These are phyloP conservation scores for Hemisphaericaspora xylanilytica DNA, from an alignment of 1,139 yeast species.

Conservation along the genomic window DNA sequence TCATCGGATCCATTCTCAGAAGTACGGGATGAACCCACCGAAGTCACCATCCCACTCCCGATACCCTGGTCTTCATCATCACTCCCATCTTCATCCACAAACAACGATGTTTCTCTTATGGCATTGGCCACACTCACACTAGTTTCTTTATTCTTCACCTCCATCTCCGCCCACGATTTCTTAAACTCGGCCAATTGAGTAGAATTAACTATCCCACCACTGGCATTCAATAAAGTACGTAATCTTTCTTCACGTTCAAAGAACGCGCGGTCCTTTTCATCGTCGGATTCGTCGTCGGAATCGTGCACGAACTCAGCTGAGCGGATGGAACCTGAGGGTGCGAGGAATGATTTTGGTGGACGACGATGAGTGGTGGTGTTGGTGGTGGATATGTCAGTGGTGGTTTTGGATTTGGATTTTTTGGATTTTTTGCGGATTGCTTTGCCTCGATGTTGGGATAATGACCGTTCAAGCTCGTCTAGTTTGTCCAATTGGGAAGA, in stretches of 20 bases:
- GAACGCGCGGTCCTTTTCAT: slow-evolving; percentile 52
- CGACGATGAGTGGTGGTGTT: not conserved
- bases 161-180: slow-evolving; percentile 36
- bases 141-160: slow-evolving; percentile 15
- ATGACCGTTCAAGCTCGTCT: slow-evolving; percentile 32
- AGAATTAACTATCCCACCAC: slow-evolving; percentile 44
- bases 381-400: too few species aligned
- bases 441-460: too few species aligned
- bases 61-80: slow-evolving; percentile 6
- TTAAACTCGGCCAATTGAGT: slow-evolving; percentile 38
- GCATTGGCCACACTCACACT: slow-evolving; percentile 25
- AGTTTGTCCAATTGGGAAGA: slow-evolving; percentile 28
- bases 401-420: slow-evolving; percentile 13
- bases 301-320: slow-evolving; percentile 57
- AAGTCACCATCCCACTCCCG: too few species aligned
- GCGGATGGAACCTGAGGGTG: slow-evolving; percentile 19
- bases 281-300: slow-evolving; percentile 69
- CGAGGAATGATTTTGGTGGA: not conserved
- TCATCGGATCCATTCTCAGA: too few species aligned
- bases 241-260: slow-evolving; percentile 58
- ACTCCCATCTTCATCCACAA: slow-evolving; percentile 19
- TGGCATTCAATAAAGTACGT: slow-evolving; percentile 36
- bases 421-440: slow-evolving; percentile 23
- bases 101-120: slow-evolving; percentile 20
- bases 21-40: slow-evolving; percentile 2